Evolutionary conservation across 2,329 filamentous ascomycete species (phyloP).

Genomic region (Colletotrichum sp.): DNA sequence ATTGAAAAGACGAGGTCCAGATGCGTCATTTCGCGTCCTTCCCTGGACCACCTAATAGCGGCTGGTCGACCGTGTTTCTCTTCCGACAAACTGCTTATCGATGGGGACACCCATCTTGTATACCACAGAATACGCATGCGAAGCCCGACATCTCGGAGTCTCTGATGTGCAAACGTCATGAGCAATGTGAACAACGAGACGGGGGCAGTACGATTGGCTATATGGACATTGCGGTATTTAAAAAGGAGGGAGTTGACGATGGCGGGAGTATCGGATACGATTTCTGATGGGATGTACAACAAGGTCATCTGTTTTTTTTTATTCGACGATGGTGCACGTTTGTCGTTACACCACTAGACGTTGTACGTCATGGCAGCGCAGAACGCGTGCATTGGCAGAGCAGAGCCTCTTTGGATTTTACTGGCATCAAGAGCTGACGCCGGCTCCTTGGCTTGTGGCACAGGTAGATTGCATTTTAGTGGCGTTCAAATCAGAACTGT

Average conservation of each 20-base stretch:
- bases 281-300: conserved; percentile 2
- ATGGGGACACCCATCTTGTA: conserved; percentile 14
- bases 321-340: neutral
- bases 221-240: neutral
- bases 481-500: neutral
- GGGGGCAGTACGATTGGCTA: neutral
- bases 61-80: conserved; percentile 21
- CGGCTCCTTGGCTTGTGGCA: neutral
- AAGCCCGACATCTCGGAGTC: neutral
- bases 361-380: neutral
- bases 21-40: conserved; percentile 1
- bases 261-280: conserved; percentile 12
- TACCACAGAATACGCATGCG: conserved; percentile 14
- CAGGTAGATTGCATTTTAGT: neutral
- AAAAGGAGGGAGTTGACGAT: conserved; percentile 12
- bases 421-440: conserved; percentile 11
- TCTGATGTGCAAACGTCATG: conserved; percentile 8
- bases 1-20: neutral
- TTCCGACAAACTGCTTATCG: conserved; percentile 12
- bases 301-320: neutral
- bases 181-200: conserved; percentile 10
- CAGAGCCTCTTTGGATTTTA: neutral
- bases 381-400: neutral
- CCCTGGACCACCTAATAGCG: conserved; percentile 10
- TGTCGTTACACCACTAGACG: neutral